Evolutionary conservation across 306 rosid species (phyloP).

Genomic region (Trichosanthes cucumerina): DNA sequence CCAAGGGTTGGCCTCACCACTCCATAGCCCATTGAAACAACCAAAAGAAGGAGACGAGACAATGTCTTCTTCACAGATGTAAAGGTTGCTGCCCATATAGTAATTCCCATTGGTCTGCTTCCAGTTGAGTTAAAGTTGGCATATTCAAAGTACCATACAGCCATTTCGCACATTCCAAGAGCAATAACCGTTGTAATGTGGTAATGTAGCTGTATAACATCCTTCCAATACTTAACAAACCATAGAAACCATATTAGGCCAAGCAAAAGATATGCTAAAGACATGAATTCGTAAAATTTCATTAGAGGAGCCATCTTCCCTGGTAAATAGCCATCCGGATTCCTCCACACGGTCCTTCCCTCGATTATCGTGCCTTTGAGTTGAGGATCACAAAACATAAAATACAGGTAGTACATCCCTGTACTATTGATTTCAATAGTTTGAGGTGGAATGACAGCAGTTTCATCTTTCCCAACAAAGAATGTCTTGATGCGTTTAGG

Average conservation of each 20-base stretch:
- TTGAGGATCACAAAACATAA: constrained; percentile 65
- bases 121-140: constrained; percentile 81
- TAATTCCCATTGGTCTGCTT: constrained; percentile 76
- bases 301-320: constrained; percentile 86
- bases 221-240: constrained; percentile 79
- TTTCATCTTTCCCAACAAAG: constrained; percentile 39
- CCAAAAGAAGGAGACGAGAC: constrained; percentile 73
- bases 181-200: constrained; percentile 80
- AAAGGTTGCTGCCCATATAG: constrained; percentile 87
- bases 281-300: constrained; percentile 75
- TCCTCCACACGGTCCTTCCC: constrained; percentile 85
- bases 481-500: constrained; percentile 56
- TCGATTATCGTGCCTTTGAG: constrained; percentile 58
- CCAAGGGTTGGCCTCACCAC: constrained; percentile 82
- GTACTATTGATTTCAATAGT: constrained; percentile 39
- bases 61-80: constrained; percentile 78
- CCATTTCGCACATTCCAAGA: constrained; percentile 96
- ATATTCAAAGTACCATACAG: constrained; percentile 91
- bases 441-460: constrained; percentile 23
- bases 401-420: constrained; percentile 87
- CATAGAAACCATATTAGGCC: constrained; percentile 77
- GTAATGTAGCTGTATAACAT: constrained; percentile 69
- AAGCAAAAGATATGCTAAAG: constrained; percentile 63
- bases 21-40: constrained; percentile 86
- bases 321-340: constrained; percentile 75